phyloP scores from a whole-genome alignment of 129 eudicot species.

The Sambucus nigra region DNA sequence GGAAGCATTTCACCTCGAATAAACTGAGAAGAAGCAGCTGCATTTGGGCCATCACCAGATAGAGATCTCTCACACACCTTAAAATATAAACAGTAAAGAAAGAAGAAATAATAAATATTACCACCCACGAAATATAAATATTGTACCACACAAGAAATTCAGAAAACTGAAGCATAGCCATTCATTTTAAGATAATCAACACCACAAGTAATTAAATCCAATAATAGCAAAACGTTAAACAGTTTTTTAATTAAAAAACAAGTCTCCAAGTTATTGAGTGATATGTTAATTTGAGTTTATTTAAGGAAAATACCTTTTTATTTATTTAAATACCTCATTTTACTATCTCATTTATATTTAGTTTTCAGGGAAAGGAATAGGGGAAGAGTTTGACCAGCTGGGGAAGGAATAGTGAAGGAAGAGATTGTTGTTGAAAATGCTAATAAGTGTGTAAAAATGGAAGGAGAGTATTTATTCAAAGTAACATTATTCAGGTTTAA shows the following conservation, averaged over 20 bases:
- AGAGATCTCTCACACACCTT: conserved; percentile 97
- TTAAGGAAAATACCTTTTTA: too few relatives aligned
- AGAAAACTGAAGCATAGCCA: neutral
- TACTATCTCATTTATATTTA: too few relatives aligned
- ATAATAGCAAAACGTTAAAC: too few relatives aligned
- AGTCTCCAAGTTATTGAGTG: too few relatives aligned
- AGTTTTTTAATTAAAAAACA: too few relatives aligned
- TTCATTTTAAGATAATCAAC: neutral
- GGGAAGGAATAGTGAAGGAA: too few relatives aligned
- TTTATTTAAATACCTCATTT: too few relatives aligned
- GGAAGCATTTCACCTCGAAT: conserved; percentile 91
- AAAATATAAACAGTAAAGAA: neutral
- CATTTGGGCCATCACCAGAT: conserved; percentile 82
- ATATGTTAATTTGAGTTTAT: too few relatives aligned
- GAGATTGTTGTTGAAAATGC: too few relatives aligned
- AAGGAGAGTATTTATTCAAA: neutral
- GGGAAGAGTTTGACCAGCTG: too few relatives aligned
- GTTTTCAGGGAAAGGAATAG: too few relatives aligned
- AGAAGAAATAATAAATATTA: neutral
- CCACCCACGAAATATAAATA: neutral
- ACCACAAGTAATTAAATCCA: neutral
- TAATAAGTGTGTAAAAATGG: too few relatives aligned
- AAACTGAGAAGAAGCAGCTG: conserved; percentile 68
- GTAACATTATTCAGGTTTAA: conserved; percentile 2
- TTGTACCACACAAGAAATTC: neutral